Conservation (phyloP, 768 basidiomycete genomes). For the Nidula microcarpa region DNA sequence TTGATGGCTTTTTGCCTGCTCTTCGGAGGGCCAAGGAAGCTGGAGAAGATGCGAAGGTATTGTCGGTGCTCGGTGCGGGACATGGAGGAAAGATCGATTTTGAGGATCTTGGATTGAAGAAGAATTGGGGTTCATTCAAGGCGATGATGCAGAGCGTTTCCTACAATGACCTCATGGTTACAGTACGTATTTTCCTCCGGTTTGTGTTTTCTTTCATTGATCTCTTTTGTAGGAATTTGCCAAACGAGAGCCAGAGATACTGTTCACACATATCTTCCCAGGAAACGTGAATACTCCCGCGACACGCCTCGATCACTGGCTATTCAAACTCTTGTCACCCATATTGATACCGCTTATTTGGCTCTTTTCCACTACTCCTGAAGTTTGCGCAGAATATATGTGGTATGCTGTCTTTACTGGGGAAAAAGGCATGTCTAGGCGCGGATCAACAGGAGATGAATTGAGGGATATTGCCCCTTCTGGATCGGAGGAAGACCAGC, state of each 20-base stretch:
- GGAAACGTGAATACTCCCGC: slow-evolving; percentile 30
- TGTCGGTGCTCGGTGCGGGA: slow-evolving; percentile 29
- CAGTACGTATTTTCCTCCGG: slow-evolving; percentile 13
- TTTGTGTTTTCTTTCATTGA: neutral
- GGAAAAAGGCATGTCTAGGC: slow-evolving; percentile 14
- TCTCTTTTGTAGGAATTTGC: slow-evolving; percentile 29
- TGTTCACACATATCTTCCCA: slow-evolving; percentile 41
- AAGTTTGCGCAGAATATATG: slow-evolving; percentile 27
- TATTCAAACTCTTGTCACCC: slow-evolving; percentile 10
- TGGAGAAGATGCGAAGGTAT: slow-evolving; percentile 34
- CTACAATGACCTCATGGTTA: slow-evolving; percentile 36
- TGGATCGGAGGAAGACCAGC: too few species aligned
- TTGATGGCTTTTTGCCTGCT: slow-evolving; percentile 31
- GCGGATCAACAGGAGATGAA: slow-evolving; percentile 13
- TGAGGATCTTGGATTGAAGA: slow-evolving; percentile 36
- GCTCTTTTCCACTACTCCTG: slow-evolving; percentile 13
- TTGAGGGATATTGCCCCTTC: too few species aligned
- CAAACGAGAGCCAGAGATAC: slow-evolving; percentile 31
- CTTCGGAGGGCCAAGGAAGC: slow-evolving; percentile 27
- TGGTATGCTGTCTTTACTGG: slow-evolving; percentile 21
- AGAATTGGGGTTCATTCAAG: slow-evolving; percentile 19
- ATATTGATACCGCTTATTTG: slow-evolving; percentile 15
- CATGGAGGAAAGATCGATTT: slow-evolving; percentile 23
- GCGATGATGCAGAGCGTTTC: slow-evolving; percentile 20
- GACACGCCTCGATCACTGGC: slow-evolving; percentile 4